phyloP scores from a whole-genome alignment of 106 monocot genomes.

The Phalaenopsis aphrodite region DNA sequence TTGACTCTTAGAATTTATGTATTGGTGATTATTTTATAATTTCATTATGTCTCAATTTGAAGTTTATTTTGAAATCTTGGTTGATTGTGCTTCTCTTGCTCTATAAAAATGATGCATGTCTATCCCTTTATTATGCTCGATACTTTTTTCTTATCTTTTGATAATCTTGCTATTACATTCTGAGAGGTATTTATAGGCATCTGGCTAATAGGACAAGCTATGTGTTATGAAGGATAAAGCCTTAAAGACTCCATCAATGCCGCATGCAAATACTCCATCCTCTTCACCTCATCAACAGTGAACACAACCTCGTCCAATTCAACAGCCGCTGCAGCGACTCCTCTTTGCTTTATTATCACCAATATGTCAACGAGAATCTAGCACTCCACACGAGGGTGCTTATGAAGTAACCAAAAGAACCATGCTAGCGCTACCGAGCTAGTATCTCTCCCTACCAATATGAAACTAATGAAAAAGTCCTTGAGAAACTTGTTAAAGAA shows the following conservation, averaged over 20 bases:
- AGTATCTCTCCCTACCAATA: slow-evolving; percentile 84
- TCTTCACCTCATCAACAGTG: slow-evolving; percentile 45
- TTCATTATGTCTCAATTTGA: no score
- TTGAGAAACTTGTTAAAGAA: slow-evolving; percentile 69
- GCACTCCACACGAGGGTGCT: slow-evolving; percentile 44
- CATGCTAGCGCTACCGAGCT: slow-evolving; percentile 88
- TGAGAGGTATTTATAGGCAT: no score
- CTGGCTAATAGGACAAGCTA: no score
- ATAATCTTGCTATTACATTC: no score
- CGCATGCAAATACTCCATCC: slow-evolving; percentile 82
- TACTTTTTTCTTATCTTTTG: no score
- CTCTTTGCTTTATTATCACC: slow-evolving; percentile 7
- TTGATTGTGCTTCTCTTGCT: no score
- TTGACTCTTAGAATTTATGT: no score
- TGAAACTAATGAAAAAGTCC: slow-evolving; percentile 94
- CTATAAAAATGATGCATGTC: no score
- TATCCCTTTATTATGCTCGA: no score
- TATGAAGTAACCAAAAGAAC: slow-evolving; percentile 91
- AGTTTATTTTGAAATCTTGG: no score
- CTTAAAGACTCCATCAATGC: slow-evolving; percentile 71
- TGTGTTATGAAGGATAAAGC: slow-evolving; percentile 55
- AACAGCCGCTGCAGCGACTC: no score
- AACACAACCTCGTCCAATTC: slow-evolving; percentile 16
- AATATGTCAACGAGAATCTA: slow-evolving; percentile 48
- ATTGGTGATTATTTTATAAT: no score